Conservation (phyloP, 1,284 basidiomycete species). For the Ceratobasidium theobromae region DNA sequence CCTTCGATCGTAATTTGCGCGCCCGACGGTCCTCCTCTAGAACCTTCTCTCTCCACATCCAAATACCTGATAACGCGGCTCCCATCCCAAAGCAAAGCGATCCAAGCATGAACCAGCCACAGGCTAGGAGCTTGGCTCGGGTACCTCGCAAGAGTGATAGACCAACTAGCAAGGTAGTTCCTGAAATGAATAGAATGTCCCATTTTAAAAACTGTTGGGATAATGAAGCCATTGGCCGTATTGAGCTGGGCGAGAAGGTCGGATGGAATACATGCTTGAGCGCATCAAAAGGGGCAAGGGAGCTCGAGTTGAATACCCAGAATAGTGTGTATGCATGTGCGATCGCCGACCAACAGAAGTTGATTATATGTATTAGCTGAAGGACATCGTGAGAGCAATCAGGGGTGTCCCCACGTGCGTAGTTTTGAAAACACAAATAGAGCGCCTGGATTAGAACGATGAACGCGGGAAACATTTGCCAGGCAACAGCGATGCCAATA, state of each 20-base stretch:
- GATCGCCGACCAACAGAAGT: conserved; percentile 26
- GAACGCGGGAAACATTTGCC: conserved; percentile 18
- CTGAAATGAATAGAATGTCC: conserved; percentile 7
- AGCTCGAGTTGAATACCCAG: conserved; percentile 1
- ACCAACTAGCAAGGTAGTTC: conserved; percentile 11
- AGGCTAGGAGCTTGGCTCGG: conserved; percentile 6
- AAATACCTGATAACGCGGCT: conserved; percentile 15
- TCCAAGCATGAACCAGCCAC: conserved; percentile 12
- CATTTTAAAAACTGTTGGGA: conserved; percentile 18
- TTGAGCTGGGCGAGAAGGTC: conserved; percentile 1
- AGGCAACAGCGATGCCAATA: not conserved
- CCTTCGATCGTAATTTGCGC: not conserved
- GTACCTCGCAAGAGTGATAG: conserved; percentile 3
- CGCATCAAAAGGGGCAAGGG: conserved; percentile 1
- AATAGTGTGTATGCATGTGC: conserved; percentile 14
- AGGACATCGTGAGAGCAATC: conserved; percentile 20
- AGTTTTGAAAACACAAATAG: conserved; percentile 10
- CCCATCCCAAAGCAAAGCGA: conserved; percentile 14
- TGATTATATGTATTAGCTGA: conserved; percentile 22
- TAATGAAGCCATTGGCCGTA: not conserved
- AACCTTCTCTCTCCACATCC: conserved; percentile 29
- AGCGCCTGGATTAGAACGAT: not conserved
- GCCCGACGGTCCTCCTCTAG: conserved; percentile 23
- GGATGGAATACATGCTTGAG: conserved; percentile 19
- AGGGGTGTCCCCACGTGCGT: not conserved